Evolutionary conservation across 768 basidiomycete genomes (phyloP).

Genomic region (Hypholoma sublateritium): DNA sequence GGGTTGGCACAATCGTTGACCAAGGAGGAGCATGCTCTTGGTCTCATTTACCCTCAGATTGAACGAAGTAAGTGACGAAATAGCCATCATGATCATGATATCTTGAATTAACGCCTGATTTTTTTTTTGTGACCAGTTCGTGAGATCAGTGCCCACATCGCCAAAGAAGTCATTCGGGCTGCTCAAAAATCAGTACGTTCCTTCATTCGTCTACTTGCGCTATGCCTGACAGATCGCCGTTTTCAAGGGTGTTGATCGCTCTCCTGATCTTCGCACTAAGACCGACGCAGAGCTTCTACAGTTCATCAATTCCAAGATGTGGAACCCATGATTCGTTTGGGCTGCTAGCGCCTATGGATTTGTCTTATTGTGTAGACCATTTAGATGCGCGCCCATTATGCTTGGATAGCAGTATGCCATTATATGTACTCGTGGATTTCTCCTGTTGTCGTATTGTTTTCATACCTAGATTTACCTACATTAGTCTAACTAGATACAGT

Average conservation of each 20-base stretch:
- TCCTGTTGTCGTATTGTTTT: neutral
- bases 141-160: constrained; percentile 79
- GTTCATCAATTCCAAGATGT: constrained; percentile 68
- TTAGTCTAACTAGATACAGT: too few relatives aligned
- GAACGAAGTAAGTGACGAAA: constrained; percentile 52
- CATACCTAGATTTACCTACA: neutral
- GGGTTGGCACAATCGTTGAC: constrained; percentile 78
- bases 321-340: constrained; percentile 51
- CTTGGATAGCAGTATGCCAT: neutral
- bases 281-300: constrained; percentile 53
- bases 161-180: constrained; percentile 70
- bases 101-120: neutral
- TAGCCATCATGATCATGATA: neutral
- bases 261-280: constrained; percentile 51
- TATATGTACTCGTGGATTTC: neutral
- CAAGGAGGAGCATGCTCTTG: constrained; percentile 59
- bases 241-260: constrained; percentile 53
- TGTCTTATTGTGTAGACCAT: neutral
- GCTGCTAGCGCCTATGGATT: too few relatives aligned
- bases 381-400: neutral
- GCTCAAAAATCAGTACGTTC: constrained; percentile 72
- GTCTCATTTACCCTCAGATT: constrained; percentile 81
- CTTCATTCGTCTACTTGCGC: constrained; percentile 8
- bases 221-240: neutral
- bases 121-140: constrained; percentile 45